Conservation (phyloP, 2,329 filamentous ascomycete genomes). For the Metarhizium anisopliae region DNA sequence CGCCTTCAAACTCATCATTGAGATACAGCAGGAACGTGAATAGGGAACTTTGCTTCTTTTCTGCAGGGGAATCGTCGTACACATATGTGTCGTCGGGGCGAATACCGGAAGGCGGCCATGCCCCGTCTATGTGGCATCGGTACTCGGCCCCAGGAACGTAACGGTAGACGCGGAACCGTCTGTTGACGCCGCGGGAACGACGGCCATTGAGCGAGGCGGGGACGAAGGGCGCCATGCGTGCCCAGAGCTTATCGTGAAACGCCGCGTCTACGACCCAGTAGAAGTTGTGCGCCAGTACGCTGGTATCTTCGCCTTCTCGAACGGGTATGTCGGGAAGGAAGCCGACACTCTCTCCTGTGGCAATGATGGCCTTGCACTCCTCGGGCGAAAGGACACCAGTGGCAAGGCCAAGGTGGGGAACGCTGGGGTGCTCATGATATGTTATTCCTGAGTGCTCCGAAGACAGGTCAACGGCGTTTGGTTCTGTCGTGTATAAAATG, state of each 20-base stretch:
- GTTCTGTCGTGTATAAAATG: conserved; percentile 51
- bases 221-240: conserved; percentile 48
- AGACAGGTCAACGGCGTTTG: conserved; percentile 46
- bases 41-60: conserved; percentile 54
- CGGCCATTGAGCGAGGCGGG: conserved; percentile 47
- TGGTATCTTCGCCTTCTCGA: conserved; percentile 54
- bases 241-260: conserved; percentile 57
- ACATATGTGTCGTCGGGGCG: conserved; percentile 48
- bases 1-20: conserved; percentile 63
- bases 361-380: conserved; percentile 59
- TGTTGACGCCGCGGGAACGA: conserved; percentile 53
- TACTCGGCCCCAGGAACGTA: conserved; percentile 68
- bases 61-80: conserved; percentile 55
- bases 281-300: conserved; percentile 63
- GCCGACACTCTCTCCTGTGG: conserved; percentile 54
- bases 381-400: conserved; percentile 48
- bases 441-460: conserved; percentile 35
- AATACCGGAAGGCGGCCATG: conserved; percentile 64
- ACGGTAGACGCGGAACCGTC: conserved; percentile 62
- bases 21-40: conserved; percentile 63
- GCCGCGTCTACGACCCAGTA: conserved; percentile 60
- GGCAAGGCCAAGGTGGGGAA: conserved; percentile 52
- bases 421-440: conserved; percentile 50
- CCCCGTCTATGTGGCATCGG: conserved; percentile 60
- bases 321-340: conserved; percentile 62